Conservation (phyloP, 2,329 filamentous ascomycete species). For the Neofusicoccum ribis region DNA sequence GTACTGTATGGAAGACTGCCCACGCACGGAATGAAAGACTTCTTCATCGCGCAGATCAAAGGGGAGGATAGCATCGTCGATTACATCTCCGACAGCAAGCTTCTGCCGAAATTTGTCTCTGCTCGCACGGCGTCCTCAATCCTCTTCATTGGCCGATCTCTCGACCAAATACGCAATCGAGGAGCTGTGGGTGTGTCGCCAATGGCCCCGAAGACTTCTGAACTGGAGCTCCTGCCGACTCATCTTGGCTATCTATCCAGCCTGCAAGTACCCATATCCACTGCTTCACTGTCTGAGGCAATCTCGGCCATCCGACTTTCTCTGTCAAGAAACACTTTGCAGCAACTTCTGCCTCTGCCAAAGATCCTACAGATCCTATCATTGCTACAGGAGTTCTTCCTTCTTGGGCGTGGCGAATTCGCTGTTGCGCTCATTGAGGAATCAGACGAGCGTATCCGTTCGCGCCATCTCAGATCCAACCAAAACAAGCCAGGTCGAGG, state of each 20-base stretch:
- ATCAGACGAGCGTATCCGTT: constrained; percentile 76
- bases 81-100: constrained; percentile 53
- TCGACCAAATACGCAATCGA: constrained; percentile 71
- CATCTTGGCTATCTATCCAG: constrained; percentile 70
- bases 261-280: constrained; percentile 72
- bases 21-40: constrained; percentile 75
- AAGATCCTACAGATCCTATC: constrained; percentile 76
- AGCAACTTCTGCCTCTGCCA: constrained; percentile 74
- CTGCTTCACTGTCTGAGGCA: constrained; percentile 67
- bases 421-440: constrained; percentile 82
- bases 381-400: constrained; percentile 80
- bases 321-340: constrained; percentile 79
- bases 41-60: constrained; percentile 64
- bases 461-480: constrained; percentile 61
- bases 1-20: constrained; percentile 84
- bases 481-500: constrained; percentile 45
- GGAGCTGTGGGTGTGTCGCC: constrained; percentile 16
- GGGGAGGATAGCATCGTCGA: constrained; percentile 35
- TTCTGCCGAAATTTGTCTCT: constrained; percentile 80
- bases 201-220: constrained; percentile 36
- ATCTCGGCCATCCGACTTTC: constrained; percentile 77
- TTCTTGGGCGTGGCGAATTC: constrained; percentile 88
- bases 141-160: constrained; percentile 84
- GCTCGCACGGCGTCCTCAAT: constrained; percentile 75
- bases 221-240: constrained; percentile 63